Conservation (phyloP, 768 basidiomycete genomes). For the Mycena haematopus region DNA sequence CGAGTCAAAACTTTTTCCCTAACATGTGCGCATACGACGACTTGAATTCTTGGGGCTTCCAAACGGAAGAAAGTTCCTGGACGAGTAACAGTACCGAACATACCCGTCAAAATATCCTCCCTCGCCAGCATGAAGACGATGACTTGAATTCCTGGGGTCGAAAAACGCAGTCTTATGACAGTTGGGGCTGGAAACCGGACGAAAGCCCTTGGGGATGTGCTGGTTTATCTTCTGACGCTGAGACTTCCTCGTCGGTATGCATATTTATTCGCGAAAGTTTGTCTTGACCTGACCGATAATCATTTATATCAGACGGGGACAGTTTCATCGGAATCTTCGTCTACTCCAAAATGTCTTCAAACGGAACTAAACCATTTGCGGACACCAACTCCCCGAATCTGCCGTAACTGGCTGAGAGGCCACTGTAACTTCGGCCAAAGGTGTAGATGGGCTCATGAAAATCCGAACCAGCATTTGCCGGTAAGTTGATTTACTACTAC, state of each 20-base stretch:
- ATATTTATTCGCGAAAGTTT: no score
- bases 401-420: constrained; percentile 42
- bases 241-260: no score
- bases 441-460: constrained; percentile 35
- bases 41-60: constrained; percentile 2
- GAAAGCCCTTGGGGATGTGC: neutral
- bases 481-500: constrained; percentile 18
- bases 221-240: no score
- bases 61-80: constrained; percentile 3
- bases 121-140: no score
- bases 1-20: constrained; percentile 13
- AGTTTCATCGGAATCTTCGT: constrained; percentile 15
- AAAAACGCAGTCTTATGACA: neutral
- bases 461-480: constrained; percentile 33
- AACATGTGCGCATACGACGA: constrained; percentile 12
- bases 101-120: no score
- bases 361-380: neutral
- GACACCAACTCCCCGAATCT: constrained; percentile 30
- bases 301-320: constrained; percentile 1
- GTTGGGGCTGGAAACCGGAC: neutral
- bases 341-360: neutral
- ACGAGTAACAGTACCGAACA: neutral
- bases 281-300: no score
- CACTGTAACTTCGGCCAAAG: constrained; percentile 31
- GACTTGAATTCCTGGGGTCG: neutral